Conservation (phyloP, 2,329 filamentous ascomycete genomes). For the Periconia digitata region DNA sequence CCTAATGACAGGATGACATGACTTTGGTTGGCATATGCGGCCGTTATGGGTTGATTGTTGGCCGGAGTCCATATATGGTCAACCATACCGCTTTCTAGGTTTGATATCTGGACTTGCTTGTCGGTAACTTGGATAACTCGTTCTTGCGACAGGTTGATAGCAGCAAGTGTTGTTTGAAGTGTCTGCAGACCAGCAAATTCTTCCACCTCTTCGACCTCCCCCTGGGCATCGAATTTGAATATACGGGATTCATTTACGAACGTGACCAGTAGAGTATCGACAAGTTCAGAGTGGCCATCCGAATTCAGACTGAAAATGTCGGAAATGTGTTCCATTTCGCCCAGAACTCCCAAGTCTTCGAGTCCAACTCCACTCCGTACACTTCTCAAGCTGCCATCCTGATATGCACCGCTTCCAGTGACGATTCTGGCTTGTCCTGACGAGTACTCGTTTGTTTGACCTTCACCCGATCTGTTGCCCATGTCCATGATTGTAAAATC, state of each 20-base stretch:
- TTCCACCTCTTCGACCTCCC: conserved; percentile 85
- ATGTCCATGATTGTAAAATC: conserved; percentile 98
- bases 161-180: conserved; percentile 71
- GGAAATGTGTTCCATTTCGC: conserved; percentile 73
- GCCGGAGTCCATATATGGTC: conserved; percentile 61
- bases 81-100: conserved; percentile 57
- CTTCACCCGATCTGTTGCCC: conserved; percentile 78
- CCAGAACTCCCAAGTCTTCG: conserved; percentile 81
- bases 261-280: conserved; percentile 76
- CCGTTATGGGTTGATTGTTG: conserved; percentile 64
- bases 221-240: conserved; percentile 73
- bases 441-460: conserved; percentile 84
- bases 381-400: conserved; percentile 84
- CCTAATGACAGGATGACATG: conserved; percentile 74
- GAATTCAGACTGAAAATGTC: conserved; percentile 70
- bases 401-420: conserved; percentile 86
- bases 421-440: conserved; percentile 94
- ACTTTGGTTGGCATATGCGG: conserved; percentile 71
- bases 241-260: conserved; percentile 82
- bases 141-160: conserved; percentile 63
- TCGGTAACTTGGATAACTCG: conserved; percentile 77
- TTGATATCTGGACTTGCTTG: conserved; percentile 62
- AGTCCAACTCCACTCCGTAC: conserved; percentile 92
- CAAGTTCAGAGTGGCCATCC: conserved; percentile 51
- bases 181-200: conserved; percentile 70